phyloP scores from a whole-genome alignment of 345 rosid species.

The Ceriops decandra region DNA sequence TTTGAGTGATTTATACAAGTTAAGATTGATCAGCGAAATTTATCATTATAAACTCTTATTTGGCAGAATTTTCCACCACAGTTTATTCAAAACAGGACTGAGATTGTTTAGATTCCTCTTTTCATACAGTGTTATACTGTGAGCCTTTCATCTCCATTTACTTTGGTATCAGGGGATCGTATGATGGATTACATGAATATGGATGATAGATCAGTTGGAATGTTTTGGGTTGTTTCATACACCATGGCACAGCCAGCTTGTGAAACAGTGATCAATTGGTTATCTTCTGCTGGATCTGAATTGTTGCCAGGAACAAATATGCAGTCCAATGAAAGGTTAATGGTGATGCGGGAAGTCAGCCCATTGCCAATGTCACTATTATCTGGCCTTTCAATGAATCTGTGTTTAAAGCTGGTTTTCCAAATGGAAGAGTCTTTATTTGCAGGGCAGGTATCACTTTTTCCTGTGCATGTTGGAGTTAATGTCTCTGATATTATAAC shows the following conservation, averaged over 20 bases:
- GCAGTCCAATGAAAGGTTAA: constrained; percentile 70
- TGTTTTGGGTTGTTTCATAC: constrained; percentile 99
- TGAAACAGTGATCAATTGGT: constrained; percentile 80
- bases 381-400: constrained; percentile 83
- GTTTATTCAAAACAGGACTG: too few relatives aligned
- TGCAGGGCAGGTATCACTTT: constrained; percentile 64
- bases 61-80: too few relatives aligned
- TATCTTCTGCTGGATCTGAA: constrained; percentile 80
- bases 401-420: constrained; percentile 67
- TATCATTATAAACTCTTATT: too few relatives aligned
- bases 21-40: too few relatives aligned
- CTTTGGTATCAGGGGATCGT: constrained; percentile 62
- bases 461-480: constrained; percentile 20
- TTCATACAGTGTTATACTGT: too few relatives aligned
- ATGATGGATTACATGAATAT: constrained; percentile 91
- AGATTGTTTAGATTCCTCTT: too few relatives aligned
- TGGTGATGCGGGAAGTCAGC: constrained; percentile 85
- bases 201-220: constrained; percentile 94
- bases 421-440: constrained; percentile 90
- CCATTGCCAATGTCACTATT: constrained; percentile 88
- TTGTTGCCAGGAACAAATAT: constrained; percentile 51
- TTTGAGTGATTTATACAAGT: too few relatives aligned
- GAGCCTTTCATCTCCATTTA: not conserved
- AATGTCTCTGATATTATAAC: not conserved
- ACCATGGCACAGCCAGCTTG: constrained; percentile 95